phyloP scores from a whole-genome alignment of 768 basidiomycete genomes.

The Asterophora parasitica region DNA sequence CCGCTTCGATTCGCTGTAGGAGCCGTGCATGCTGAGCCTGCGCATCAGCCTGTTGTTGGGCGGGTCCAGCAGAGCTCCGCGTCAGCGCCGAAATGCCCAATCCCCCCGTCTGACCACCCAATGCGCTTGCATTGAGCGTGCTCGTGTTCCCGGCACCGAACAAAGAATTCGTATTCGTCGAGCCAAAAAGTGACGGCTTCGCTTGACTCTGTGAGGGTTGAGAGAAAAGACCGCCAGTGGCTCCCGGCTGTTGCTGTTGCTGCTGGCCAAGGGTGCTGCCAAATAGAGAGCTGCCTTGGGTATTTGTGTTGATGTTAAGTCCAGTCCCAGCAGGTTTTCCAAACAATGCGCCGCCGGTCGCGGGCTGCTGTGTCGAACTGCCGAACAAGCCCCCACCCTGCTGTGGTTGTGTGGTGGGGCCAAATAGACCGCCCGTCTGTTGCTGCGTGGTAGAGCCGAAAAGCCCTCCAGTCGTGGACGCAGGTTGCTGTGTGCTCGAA shows the following conservation, averaged over 20 bases:
- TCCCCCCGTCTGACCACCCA: conserved; percentile 27
- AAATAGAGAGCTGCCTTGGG: conserved; percentile 25
- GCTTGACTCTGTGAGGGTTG: conserved; percentile 25
- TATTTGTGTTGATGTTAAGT: conserved; percentile 21
- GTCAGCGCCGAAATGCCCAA: conserved; percentile 32
- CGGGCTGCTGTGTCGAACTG: conserved; percentile 7
- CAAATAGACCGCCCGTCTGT: conserved; percentile 26
- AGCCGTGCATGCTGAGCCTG: conserved; percentile 53
- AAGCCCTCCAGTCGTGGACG: conserved; percentile 17
- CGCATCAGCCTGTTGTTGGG: conserved; percentile 52
- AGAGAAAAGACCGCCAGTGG: conserved; percentile 18
- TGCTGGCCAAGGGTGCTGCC: conserved; percentile 21
- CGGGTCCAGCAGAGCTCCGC: conserved; percentile 28
- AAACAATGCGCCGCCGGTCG: conserved; percentile 12
- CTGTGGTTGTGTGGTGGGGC: conserved; percentile 16
- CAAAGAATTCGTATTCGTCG: conserved; percentile 18
- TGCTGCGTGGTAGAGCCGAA: conserved; percentile 22
- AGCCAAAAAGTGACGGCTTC: conserved; percentile 23
- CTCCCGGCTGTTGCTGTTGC: conserved; percentile 25
- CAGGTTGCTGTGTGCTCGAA: conserved; percentile 15
- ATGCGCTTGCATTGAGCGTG: conserved; percentile 23
- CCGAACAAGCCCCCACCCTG: conserved; percentile 29
- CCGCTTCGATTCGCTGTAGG: conserved; percentile 54
- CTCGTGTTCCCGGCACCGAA: conserved; percentile 23
- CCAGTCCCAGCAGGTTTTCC: conserved; percentile 22